Percentiles rank a stretch among this genome's conserved stretches.
Conservation (phyloP, 1,284 basidiomycete genomes). For the Marasmius tenuissimus region DNA sequence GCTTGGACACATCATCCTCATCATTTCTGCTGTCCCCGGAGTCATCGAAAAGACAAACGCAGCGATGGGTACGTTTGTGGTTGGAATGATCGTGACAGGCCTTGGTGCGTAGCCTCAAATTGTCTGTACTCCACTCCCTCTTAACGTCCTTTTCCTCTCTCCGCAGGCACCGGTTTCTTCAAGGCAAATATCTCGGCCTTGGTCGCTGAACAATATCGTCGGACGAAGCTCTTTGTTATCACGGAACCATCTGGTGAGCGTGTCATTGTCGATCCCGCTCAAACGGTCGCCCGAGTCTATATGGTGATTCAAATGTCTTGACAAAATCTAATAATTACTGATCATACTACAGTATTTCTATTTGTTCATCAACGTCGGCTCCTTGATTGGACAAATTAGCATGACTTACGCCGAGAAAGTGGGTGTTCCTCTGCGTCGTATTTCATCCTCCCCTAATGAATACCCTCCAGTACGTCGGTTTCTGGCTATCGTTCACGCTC, state of each 20-base stretch:
- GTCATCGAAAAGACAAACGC: conserved; percentile 16
- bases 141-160: conserved; percentile 18
- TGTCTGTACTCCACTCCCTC: conserved; percentile 32
- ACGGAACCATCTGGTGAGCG: conserved; percentile 64
- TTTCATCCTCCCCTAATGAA: background rate
- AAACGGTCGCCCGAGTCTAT: conserved; percentile 73
- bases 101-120: conserved; percentile 28
- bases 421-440: background rate
- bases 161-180: conserved; percentile 69
- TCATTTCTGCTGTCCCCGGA: conserved; percentile 3
- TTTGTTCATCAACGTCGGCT: conserved; percentile 78
- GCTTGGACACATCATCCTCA: conserved; percentile 7
- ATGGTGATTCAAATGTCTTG: conserved; percentile 45
- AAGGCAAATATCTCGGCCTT: conserved; percentile 81
- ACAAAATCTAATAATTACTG: background rate
- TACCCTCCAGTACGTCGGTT: conserved; percentile 60
- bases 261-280: conserved; percentile 78
- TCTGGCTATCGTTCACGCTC: conserved; percentile 68
- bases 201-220: conserved; percentile 75
- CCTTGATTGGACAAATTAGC: conserved; percentile 66
- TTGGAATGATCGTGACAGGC: conserved; percentile 72
- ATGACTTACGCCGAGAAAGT: conserved; percentile 79
- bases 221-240: conserved; percentile 55
- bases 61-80: conserved; percentile 61
- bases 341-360: conserved; percentile 62